phyloP scores from a whole-genome alignment of 1,284 basidiomycete genomes.

The Tilletia indica region DNA sequence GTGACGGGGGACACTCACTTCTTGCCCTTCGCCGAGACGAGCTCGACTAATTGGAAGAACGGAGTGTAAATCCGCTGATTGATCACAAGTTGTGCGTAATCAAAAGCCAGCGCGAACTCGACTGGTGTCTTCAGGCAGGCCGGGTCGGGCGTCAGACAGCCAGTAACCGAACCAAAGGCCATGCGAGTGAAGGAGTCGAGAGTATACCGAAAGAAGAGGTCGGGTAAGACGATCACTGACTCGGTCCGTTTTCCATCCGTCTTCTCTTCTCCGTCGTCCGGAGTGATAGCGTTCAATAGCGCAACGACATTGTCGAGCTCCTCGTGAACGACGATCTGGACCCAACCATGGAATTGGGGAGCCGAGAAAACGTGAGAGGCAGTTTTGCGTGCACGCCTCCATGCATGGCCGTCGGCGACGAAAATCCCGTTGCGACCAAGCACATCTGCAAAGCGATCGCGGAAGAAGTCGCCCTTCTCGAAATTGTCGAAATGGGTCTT shows the following conservation, averaged over 20 bases:
- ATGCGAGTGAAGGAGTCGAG: slow-evolving; percentile 20
- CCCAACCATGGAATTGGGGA: slow-evolving; percentile 36
- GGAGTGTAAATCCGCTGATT: slow-evolving; percentile 42
- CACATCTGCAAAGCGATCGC: slow-evolving; percentile 34
- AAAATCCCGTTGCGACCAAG: slow-evolving; percentile 42
- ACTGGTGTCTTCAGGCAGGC: slow-evolving; percentile 38
- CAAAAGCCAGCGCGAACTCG: slow-evolving; percentile 51
- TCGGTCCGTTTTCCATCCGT: not conserved
- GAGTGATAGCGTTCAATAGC: slow-evolving; percentile 29
- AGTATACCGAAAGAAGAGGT: slow-evolving; percentile 36
- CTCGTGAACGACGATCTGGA: slow-evolving; percentile 38
- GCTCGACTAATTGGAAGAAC: slow-evolving; percentile 35
- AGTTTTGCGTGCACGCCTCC: slow-evolving; percentile 33
- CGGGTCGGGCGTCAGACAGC: slow-evolving; percentile 31
- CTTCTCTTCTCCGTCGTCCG: too few species aligned
- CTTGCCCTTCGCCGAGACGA: slow-evolving; percentile 28
- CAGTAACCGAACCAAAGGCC: slow-evolving; percentile 27
- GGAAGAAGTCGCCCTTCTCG: slow-evolving; percentile 27
- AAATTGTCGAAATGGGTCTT: slow-evolving; percentile 53
- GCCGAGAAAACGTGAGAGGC: slow-evolving; percentile 39
- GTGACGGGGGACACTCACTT: slow-evolving; percentile 15
- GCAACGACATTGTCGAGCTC: slow-evolving; percentile 38
- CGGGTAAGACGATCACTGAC: slow-evolving; percentile 29
- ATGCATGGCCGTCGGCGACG: slow-evolving; percentile 45
- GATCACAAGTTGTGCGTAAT: slow-evolving; percentile 50